Base-by-base conservation (phyloP, 441 rosid genomes). In the Biscutella laevigata region DNA sequence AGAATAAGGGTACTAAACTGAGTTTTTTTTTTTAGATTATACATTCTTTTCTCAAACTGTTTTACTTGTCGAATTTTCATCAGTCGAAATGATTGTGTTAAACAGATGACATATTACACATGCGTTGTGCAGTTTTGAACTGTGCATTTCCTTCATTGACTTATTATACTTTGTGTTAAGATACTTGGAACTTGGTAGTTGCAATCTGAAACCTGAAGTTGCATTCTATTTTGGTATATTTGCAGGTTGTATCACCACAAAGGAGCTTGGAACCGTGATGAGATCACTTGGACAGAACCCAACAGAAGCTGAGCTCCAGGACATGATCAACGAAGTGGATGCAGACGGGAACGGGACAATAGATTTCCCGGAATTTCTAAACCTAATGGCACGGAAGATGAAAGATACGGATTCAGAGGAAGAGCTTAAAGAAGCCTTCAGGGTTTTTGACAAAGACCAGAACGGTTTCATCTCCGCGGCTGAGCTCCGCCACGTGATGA, bases 241-340 rank as follows among this genome's bases (percentile, higher is more conserved):
- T 39, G 20, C 54, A 72, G 77, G 77, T 13, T 73, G 74, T 51
- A 73, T 73, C 27, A 73, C 77, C 12, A 73, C 77, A 10, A 73
- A 73, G 62, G 77, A 73, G 66, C 69, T 73, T 3, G 77, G 77
- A 10, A 73, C 77, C 0, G 77, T 73, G 48, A 73, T 73, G 77
- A 62, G 77, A 34, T 73, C 77, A 29, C 66, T 73, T 8, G 77
- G 77, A n/a, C 77, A 73, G 34, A 73, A 73, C 65, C 77, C 77
- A 2, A 72, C 73, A 21, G 73, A 72, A 48, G 77, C 77, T 0
- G 73, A 72, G 44, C 77, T 72, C n/a, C 77, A 72, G 19, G 77
- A 72, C 41, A 72, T 72, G 77, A 72, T 72, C 40, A 64, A 73
- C 21, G 77, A 73, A 32, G 77, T 73, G 0, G 77, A 73, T 53